Base-by-base conservation (phyloP, 306 rosid genomes). In the Malus fusca region DNA sequence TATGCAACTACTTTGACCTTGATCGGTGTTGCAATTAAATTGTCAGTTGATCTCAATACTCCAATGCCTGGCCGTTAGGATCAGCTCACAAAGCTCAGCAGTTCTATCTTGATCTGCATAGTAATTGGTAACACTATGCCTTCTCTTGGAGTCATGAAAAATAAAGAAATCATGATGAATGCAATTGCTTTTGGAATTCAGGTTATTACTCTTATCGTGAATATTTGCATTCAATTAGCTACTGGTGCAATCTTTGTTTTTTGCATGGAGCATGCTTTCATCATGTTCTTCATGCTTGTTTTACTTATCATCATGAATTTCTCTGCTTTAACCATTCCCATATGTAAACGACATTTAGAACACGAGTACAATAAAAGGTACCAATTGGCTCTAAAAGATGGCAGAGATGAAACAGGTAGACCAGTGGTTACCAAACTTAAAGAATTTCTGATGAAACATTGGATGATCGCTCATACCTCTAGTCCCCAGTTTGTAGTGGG, bases 381-480 rank as follows among this genome's bases (percentile, higher is more conserved):
- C 30, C 30, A 28, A 28, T 28, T 28, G 2, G 30, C 30, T 28
- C 30, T 28, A 28, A 28, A 28, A 28, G 3, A 28, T 28, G 30
- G 30, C 30, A 28, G 30, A 28, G 30, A 28, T 28, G 30, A 28
- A 28, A 28, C 30, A 28, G 30, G 30, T 28, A 28, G 30, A 28
- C 30, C 30, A 28, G 80, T 70, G 4, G 77, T 81, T 4, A 55
- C 80, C 52, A 84, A 19, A 19, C 76, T 86, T 14, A 86, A 83
- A 69, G 70, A 77, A 52, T 75, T 74, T 66, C 68, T 94, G 58
- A 82, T 78, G 86, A 90, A 81, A 62, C 77, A 80, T 72, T 91
- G 98, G 98, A 82, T 91, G 94, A 94, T 91, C 97, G 88, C 93
- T 66, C 90, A 91, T 69, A 91, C 96, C 0, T 79, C 90, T 31